These are phyloP conservation scores for Abelmoschus esculentus DNA, from an alignment of 345 rosid genomes.

Conservation along the genomic window DNA sequence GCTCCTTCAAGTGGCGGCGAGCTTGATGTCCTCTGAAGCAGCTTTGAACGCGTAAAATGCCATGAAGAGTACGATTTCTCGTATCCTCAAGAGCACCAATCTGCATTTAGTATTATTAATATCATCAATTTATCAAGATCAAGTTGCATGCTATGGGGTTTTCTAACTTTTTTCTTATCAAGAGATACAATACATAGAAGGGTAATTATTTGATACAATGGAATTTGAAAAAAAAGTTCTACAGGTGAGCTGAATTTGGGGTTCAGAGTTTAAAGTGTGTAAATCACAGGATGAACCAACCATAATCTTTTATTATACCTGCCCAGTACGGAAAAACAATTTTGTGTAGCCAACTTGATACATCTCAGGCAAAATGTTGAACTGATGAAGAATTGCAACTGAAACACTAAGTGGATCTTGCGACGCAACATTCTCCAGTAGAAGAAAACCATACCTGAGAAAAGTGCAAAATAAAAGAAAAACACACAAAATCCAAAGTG, in stretches of 20 bases:
- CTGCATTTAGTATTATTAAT: conserved; percentile 34
- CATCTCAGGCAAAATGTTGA: conserved; percentile 95
- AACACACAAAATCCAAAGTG: not conserved
- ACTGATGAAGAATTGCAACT: conserved; percentile 98
- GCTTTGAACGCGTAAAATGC: conserved; percentile 89
- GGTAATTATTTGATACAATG: too few relatives aligned
- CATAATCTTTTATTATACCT: conserved; percentile 40
- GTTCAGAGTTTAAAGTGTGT: not conserved
- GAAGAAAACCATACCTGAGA: conserved; percentile 89
- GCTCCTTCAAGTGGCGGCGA: conserved; percentile 51
- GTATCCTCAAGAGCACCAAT: conserved; percentile 97
- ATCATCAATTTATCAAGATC: not conserved
- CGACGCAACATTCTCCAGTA: conserved; percentile 67
- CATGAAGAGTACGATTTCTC: conserved; percentile 92
- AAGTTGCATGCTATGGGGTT: too few relatives aligned
- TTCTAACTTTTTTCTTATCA: not conserved
- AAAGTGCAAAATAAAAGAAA: conserved; percentile 12
- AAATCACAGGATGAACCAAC: not conserved
- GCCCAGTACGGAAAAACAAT: conserved; percentile 92
- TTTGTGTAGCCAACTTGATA: conserved; percentile 99
- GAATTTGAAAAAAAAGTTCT: too few relatives aligned
- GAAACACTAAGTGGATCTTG: conserved; percentile 94
- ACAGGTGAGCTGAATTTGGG: too few relatives aligned
- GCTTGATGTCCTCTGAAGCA: conserved; percentile 91
- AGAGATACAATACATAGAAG: not conserved